A percentile compares a stretch with the other conserved stretches of the same genome.
These are phyloP conservation scores for Pichia occidentalis DNA, from an alignment of 805 yeast species.

Conservation along the genomic window DNA sequence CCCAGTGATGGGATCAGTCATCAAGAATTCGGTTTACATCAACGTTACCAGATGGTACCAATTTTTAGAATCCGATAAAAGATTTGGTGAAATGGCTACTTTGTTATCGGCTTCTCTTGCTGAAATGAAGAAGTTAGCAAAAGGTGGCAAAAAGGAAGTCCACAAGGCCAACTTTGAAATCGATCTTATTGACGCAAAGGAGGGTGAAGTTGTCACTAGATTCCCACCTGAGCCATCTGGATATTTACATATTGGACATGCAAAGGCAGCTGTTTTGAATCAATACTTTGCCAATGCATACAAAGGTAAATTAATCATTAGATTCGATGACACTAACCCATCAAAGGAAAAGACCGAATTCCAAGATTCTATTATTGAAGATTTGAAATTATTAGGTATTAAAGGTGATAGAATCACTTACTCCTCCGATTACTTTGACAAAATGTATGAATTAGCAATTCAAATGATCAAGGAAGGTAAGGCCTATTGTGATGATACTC, in stretches of 20 bases:
- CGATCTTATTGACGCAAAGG: slow-evolving; percentile 82
- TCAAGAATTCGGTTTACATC: slow-evolving; percentile 76
- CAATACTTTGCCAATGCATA: slow-evolving; percentile 94
- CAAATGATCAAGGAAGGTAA: slow-evolving; percentile 89
- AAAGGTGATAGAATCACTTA: slow-evolving; percentile 84
- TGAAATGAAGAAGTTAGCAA: slow-evolving; percentile 67
- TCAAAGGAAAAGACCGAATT: slow-evolving; percentile 93
- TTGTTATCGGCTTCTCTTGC: slow-evolving; percentile 58
- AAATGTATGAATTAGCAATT: slow-evolving; percentile 83
- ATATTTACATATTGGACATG: slow-evolving; percentile 98
- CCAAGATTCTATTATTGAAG: slow-evolving; percentile 91
- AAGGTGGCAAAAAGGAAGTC: slow-evolving; percentile 72
- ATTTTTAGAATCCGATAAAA: slow-evolving; percentile 57
- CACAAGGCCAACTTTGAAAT: slow-evolving; percentile 96
- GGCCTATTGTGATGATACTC: slow-evolving; percentile 97
- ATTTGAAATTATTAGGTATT: slow-evolving; percentile 82
- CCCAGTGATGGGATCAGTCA: slow-evolving; percentile 84
- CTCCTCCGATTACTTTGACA: slow-evolving; percentile 89
- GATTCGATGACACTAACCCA: slow-evolving; percentile 98
- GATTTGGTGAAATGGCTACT: slow-evolving; percentile 67
- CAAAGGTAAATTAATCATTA: slow-evolving; percentile 91
- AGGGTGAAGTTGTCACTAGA: slow-evolving; percentile 95
- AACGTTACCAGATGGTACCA: slow-evolving; percentile 93
- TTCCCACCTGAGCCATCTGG: slow-evolving; percentile 99
- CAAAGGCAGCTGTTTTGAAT: slow-evolving; percentile 94